These are phyloP conservation scores for Mycena indigotica DNA, from an alignment of 768 basidiomycete genomes.

Conservation along the genomic window DNA sequence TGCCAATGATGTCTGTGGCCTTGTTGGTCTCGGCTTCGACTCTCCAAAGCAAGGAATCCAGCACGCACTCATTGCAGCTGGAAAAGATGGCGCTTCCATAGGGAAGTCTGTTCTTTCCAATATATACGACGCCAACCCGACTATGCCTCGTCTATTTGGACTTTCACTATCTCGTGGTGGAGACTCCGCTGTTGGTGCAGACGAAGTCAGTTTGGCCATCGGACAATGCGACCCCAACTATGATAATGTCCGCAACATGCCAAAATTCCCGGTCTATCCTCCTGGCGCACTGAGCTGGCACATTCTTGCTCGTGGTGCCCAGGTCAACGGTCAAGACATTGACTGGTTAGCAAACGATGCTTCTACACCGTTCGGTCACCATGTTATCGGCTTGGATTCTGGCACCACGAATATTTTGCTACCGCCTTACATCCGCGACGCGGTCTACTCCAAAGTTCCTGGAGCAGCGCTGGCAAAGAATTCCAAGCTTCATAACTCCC, in stretches of 20 bases:
- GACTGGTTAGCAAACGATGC: not conserved
- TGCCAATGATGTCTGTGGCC: slow-evolving; percentile 1
- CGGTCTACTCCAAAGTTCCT: slow-evolving; percentile 12
- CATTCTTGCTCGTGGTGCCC: slow-evolving; percentile 1
- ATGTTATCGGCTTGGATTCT: slow-evolving; percentile 4
- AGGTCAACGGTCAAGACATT: not conserved
- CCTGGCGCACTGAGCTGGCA: not conserved
- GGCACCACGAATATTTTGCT: slow-evolving; percentile 8
- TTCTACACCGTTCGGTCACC: not conserved
- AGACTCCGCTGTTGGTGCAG: not conserved
- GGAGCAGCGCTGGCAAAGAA: slow-evolving; percentile 13
- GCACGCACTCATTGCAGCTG: not conserved
- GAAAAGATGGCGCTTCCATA: not conserved
- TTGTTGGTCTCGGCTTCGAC: slow-evolving; percentile 13
- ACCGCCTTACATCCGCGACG: not conserved
- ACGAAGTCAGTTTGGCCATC: slow-evolving; percentile 9
- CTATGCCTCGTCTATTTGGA: slow-evolving; percentile 7
- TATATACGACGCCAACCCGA: slow-evolving; percentile 13
- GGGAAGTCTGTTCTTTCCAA: slow-evolving; percentile 13
- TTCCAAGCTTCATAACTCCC: not conserved
- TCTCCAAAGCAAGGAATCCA: not conserved
- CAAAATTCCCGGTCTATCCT: slow-evolving; percentile 1
- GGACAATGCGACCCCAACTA: slow-evolving; percentile 8
- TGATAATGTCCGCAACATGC: not conserved
- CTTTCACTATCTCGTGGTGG: slow-evolving; percentile 7